Percentiles rank a stretch among this genome's conserved stretches.
These are phyloP conservation scores for Cylindrotheca closterium DNA, from an alignment of 108 stramenopile genomes.

Conservation along the genomic window DNA sequence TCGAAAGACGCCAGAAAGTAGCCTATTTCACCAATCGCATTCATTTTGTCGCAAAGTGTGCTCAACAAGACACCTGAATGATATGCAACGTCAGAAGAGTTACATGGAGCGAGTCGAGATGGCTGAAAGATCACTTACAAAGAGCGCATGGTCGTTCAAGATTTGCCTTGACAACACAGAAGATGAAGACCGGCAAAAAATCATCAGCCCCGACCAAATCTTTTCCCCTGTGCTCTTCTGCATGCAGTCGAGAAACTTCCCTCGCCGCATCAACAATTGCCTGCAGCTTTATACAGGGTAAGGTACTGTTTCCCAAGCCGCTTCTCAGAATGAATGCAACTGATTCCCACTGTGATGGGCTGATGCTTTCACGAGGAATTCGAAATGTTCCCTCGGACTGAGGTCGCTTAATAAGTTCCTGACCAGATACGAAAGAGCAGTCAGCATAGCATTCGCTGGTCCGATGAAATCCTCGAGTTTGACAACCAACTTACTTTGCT, in stretches of 20 bases:
- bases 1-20: conserved; percentile 89
- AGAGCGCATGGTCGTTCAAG: conserved; percentile 83
- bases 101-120: not conserved
- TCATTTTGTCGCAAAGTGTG: conserved; percentile 74
- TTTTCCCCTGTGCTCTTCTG: conserved; percentile 30
- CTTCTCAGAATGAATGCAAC: conserved; percentile 71
- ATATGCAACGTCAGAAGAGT: not conserved
- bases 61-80: conserved; percentile 65
- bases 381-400: conserved; percentile 46
- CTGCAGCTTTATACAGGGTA: conserved; percentile 81
- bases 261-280: conserved; percentile 82
- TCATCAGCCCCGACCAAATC: conserved; percentile 83
- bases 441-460: too few relatives aligned
- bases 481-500: too few relatives aligned
- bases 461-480: too few relatives aligned
- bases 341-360: conserved; percentile 69
- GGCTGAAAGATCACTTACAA: conserved; percentile 34
- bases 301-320: conserved; percentile 73
- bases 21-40: conserved; percentile 83
- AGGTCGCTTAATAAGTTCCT: conserved; percentile 54
- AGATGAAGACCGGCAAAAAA: conserved; percentile 92
- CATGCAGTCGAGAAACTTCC: conserved; percentile 64
- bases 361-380: conserved; percentile 49
- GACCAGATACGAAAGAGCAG: too few relatives aligned
- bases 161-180: conserved; percentile 76